Evolutionary conservation across 208 protist genomes (phyloP).

Genomic region (Leptomonas seymouri): DNA sequence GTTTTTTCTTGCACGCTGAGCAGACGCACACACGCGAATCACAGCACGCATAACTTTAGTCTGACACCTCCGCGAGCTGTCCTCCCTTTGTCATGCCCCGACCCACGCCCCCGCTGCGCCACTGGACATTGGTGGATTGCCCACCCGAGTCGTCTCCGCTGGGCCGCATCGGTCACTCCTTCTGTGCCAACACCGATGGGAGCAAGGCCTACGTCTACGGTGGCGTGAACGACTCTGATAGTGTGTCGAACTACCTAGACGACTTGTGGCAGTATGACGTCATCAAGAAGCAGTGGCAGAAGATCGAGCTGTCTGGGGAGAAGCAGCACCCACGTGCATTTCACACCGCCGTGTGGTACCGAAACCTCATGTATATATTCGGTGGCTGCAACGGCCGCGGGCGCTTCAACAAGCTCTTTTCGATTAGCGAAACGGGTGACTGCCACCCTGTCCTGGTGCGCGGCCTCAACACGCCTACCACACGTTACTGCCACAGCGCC

Average conservation of each 20-base stretch:
- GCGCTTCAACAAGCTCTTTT: conserved; percentile 87
- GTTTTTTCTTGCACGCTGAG: too few species aligned
- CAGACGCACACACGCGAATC: too few species aligned
- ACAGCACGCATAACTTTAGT: neutral
- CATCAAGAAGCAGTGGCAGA: conserved; percentile 59
- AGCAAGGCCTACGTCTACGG: conserved; percentile 87
- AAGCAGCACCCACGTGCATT: conserved; percentile 81
- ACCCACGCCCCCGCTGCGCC: conserved; percentile 25
- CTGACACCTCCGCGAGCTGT: too few species aligned
- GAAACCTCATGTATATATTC: conserved; percentile 76
- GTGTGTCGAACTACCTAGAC: conserved; percentile 80
- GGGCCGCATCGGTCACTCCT: conserved; percentile 86
- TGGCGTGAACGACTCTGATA: conserved; percentile 83
- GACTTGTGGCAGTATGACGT: conserved; percentile 86
- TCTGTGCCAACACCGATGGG: conserved; percentile 70
- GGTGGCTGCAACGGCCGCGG: conserved; percentile 87
- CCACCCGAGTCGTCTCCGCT: conserved; percentile 43
- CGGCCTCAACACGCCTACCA: conserved; percentile 34
- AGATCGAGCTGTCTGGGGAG: conserved; percentile 60
- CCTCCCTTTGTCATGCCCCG: conserved; percentile 14
- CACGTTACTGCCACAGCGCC: conserved; percentile 88
- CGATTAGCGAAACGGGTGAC: conserved; percentile 58
- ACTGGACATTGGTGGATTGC: conserved; percentile 62
- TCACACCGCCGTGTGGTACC: conserved; percentile 83
- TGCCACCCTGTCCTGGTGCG: conserved; percentile 30